Evolutionary conservation across 2,329 filamentous ascomycete genomes (phyloP).

Genomic region (Samsoniella hepiali): DNA sequence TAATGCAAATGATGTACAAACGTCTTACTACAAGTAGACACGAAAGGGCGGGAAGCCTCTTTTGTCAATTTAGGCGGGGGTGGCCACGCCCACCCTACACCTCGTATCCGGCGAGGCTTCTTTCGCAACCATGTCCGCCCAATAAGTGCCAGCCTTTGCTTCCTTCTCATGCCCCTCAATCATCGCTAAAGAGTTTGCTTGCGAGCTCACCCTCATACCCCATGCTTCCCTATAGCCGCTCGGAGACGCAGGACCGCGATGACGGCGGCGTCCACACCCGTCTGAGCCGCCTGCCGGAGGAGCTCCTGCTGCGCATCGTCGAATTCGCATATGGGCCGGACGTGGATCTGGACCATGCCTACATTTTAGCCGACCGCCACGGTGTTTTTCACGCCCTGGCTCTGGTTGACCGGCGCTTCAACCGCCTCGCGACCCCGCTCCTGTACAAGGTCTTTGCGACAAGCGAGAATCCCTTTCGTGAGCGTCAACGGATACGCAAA

Average conservation of each 20-base stretch:
- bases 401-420: conserved; percentile 1
- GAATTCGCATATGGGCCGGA: conserved; percentile 1
- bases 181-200: neutral
- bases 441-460: conserved; percentile 7
- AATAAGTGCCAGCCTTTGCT: neutral
- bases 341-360: neutral
- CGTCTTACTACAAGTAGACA: neutral
- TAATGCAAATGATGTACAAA: neutral
- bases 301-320: conserved; percentile 9
- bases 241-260: neutral
- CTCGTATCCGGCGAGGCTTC: neutral
- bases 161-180: neutral
- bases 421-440: conserved; percentile 1
- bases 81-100: neutral
- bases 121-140: neutral
- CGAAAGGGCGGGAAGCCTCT: neutral
- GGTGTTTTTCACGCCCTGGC: neutral
- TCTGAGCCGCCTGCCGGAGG: conserved; percentile 2
- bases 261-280: neutral
- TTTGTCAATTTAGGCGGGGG: neutral
- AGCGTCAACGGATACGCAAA: neutral
- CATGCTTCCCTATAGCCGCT: neutral
- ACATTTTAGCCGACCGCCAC: neutral
- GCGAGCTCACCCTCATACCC: too few species aligned
- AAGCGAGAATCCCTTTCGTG: conserved; percentile 7